Evolutionary conservation across 2,329 filamentous ascomycete genomes (phyloP), one percentile per base, ranked within the genome.

Genomic region (Fusarium hainanense): DNA sequence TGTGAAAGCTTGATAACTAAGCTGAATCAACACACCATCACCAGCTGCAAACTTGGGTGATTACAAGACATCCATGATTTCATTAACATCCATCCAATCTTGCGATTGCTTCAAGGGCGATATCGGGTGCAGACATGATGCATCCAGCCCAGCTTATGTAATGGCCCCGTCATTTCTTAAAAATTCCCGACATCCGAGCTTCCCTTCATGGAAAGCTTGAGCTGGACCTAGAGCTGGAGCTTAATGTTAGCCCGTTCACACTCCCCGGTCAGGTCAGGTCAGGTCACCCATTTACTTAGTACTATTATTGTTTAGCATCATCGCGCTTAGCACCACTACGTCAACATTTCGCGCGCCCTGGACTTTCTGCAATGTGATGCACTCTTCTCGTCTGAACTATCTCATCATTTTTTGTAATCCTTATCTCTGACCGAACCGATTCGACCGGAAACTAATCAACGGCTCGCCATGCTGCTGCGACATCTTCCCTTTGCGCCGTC

Each of bases 401-500:
- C 28, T 50, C 28, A 16, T 13, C 11, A 41, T n/a, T 14, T 56
- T 18, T 28, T 49, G 43, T 25, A 49, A 37, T 43, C 13, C 8
- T 58, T 32, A n/a, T 42, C 44, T 13, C 23, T n/a, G 32, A 58
- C 12, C 32, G 20, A 21, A 42, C 20, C 32, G 49, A 52, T 28
- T 18, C 49, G 34, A 52, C 25, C 18, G 18, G 32, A 52, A 52
- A 12, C 18, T 46, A 32, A 32, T 14, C 28, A 30, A 21, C 13
- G 23, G 8, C 56, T 47, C 62, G 66, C 63, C 54, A 82, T 82
- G 79, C 23, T 78, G 68, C 18, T 78, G 68, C 84, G 83, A 59
- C 79, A 83, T 66, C 80, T 89, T 55, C 89, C 89, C 28, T 90
- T 91, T 79, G 83, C 87, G 66, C 78, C 83, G 23, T 84, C 85